Conservation (phyloP, 2,329 filamentous ascomycete genomes). For the Leptosphaerulina australis region DNA sequence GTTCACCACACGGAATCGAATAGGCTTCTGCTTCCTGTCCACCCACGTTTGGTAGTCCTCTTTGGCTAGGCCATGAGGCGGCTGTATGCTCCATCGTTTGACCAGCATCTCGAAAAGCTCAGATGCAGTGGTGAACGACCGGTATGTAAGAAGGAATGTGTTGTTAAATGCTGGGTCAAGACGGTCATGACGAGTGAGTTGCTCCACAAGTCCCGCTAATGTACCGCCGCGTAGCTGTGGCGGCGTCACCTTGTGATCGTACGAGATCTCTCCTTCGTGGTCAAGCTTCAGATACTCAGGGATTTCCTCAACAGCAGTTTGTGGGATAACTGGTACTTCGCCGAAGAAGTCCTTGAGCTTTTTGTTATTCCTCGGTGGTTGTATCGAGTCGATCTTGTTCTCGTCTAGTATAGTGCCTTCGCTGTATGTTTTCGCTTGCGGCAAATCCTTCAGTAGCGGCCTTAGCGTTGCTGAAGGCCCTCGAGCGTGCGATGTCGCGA, state of each 20-base stretch:
- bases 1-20: conserved; percentile 94
- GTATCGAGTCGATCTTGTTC: conserved; percentile 43
- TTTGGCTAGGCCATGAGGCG: conserved; percentile 77
- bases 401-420: conserved; percentile 57
- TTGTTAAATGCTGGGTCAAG: conserved; percentile 95
- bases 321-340: conserved; percentile 57
- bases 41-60: conserved; percentile 86
- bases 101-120: conserved; percentile 94
- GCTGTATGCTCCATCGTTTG: conserved; percentile 89
- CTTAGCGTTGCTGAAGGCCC: conserved; percentile 46
- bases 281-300: conserved; percentile 87
- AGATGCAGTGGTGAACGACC: conserved; percentile 87
- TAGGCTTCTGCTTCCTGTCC: conserved; percentile 93
- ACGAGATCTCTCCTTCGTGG: conserved; percentile 85
- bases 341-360: conserved; percentile 60
- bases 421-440: conserved; percentile 69
- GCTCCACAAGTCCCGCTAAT: conserved; percentile 85
- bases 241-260: conserved; percentile 79
- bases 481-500: conserved; percentile 37
- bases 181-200: conserved; percentile 93
- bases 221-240: conserved; percentile 87
- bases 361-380: conserved; percentile 51
- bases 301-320: conserved; percentile 69
- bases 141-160: conserved; percentile 95
- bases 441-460: conserved; percentile 58